Evolutionary conservation across 345 rosid genomes (phyloP).

Genomic region (Eucalyptus victrix): DNA sequence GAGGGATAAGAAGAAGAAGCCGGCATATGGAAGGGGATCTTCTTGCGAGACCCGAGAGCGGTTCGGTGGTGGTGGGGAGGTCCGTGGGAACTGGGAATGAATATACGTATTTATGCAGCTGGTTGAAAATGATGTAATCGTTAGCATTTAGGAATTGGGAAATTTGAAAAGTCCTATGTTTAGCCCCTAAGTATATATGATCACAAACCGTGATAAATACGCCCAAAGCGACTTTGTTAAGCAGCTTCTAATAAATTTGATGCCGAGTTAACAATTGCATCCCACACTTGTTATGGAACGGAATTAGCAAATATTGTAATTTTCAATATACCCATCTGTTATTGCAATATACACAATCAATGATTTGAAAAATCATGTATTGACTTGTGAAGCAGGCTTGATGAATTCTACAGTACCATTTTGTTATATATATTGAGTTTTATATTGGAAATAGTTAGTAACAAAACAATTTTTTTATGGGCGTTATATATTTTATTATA

Average conservation of each 20-base stretch:
- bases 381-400: not conserved
- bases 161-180: not conserved
- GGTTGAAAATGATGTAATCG: not conserved
- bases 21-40: not conserved
- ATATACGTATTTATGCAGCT: not conserved
- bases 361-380: not conserved
- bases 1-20: not conserved
- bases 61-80: not conserved
- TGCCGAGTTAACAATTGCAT: not conserved
- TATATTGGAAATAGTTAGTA: not conserved
- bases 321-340: accelerated
- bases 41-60: not conserved
- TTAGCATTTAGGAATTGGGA: not conserved
- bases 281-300: accelerated
- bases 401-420: not conserved
- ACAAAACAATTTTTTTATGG: not conserved
- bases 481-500: too few relatives aligned
- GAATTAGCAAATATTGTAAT: not conserved
- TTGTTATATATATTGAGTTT: not conserved
- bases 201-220: not conserved
- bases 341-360: accelerated
- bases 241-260: not conserved
- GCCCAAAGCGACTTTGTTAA: not conserved
- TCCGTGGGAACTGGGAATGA: not conserved
- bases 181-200: not conserved